These are phyloP conservation scores for Paracamarosporium sp. DNA, from an alignment of 2,329 filamentous ascomycete species.

Conservation along the genomic window DNA sequence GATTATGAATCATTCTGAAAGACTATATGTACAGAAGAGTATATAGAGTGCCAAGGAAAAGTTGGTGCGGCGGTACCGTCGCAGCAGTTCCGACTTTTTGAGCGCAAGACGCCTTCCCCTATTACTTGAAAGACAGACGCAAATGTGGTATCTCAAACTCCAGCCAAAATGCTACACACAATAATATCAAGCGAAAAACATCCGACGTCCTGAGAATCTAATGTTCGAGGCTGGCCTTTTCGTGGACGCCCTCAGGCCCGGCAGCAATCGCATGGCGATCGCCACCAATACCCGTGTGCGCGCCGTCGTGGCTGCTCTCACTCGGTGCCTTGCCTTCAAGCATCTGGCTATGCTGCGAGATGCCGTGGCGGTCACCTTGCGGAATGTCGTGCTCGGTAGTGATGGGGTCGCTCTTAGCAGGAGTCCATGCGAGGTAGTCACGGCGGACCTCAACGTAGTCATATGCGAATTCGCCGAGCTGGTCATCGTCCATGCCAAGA, in stretches of 20 bases:
- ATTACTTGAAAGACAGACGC: conserved; percentile 24
- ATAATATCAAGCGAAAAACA: conserved; percentile 5
- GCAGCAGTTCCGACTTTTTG: neutral
- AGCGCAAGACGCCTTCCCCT: neutral
- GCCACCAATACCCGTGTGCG: conserved; percentile 58
- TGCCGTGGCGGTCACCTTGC: conserved; percentile 72
- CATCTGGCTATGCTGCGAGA: conserved; percentile 72
- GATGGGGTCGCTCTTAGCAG: conserved; percentile 71
- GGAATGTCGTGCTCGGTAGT: conserved; percentile 67
- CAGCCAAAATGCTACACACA: conserved; percentile 23
- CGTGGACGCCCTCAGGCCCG: conserved; percentile 49
- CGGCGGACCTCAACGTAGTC: conserved; percentile 89
- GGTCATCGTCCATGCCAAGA: conserved; percentile 87
- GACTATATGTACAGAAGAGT: conserved; percentile 1
- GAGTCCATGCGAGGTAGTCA: conserved; percentile 88
- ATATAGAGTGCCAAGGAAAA: neutral
- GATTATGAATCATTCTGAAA: too few relatives aligned
- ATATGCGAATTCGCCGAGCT: conserved; percentile 89
- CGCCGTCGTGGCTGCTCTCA: conserved; percentile 48
- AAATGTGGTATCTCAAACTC: conserved; percentile 43
- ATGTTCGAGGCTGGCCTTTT: conserved; percentile 43
- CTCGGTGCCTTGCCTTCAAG: conserved; percentile 62
- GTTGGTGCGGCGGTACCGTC: neutral
- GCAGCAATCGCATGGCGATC: conserved; percentile 60
- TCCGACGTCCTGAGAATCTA: neutral